A percentile compares a stretch with the other conserved stretches of the same genome.
Conservation (phyloP, 805 yeast genomes). For the Nakazawaea ernobii region DNA sequence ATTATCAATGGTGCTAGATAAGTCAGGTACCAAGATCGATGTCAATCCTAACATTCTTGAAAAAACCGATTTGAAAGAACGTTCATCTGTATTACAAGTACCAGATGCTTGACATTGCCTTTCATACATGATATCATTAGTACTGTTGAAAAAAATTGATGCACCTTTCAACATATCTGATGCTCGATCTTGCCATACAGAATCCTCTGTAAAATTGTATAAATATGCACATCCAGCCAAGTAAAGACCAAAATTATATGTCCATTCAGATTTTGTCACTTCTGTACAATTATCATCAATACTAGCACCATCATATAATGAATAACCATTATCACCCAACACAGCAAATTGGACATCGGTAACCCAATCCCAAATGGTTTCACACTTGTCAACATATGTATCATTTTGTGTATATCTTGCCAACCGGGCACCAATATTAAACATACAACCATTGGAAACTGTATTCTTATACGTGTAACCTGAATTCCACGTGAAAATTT, state of each 20-base stretch:
- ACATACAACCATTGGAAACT: constrained; percentile 84
- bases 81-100: constrained; percentile 79
- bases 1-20: constrained; percentile 27
- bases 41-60: constrained; percentile 71
- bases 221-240: constrained; percentile 77
- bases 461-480: constrained; percentile 93
- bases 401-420: constrained; percentile 77
- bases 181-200: constrained; percentile 62
- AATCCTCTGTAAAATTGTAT: constrained; percentile 65
- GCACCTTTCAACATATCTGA: constrained; percentile 49
- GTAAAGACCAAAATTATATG: constrained; percentile 79
- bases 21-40: constrained; percentile 61
- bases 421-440: constrained; percentile 81
- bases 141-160: constrained; percentile 46
- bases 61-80: constrained; percentile 86
- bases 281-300: constrained; percentile 55
- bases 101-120: constrained; percentile 69
- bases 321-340: constrained; percentile 33
- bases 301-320: constrained; percentile 66
- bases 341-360: constrained; percentile 42
- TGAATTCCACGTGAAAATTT: constrained; percentile 87
- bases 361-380: constrained; percentile 79
- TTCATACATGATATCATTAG: constrained; percentile 57
- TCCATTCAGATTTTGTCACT: constrained; percentile 65
- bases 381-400: constrained; percentile 71